Base-by-base conservation (phyloP, 2,329 filamentous ascomycete species). In the Neofusicoccum cordaticola region DNA sequence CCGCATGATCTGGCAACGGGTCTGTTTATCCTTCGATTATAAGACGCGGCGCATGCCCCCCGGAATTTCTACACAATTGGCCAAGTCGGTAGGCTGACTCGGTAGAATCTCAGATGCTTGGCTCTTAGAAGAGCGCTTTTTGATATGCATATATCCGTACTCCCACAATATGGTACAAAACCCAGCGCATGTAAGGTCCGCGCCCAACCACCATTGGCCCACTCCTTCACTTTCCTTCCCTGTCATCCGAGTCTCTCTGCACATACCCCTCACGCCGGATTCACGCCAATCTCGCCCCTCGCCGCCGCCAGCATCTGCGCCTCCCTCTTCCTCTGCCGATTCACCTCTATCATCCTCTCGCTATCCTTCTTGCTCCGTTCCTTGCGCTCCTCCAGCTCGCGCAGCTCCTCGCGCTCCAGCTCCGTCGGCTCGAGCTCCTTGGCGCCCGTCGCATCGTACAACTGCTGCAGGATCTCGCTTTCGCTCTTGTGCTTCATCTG, bases 381-480 rank as follows among this genome's bases (percentile, higher is more conserved):
- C 66, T 78, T 74, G 66, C 84, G 79, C 67, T 86, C 85, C 69
- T 85, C 81, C 13, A 91, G 71, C 69, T 85, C 82, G 68, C 78
- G 78, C 76, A 90, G 77, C 78, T 88, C 82, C 60, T 80, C 78
- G 65, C 81, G 71, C 69, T 93, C 90, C 71, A 88, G 83, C 2
- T 79, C 75, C 1, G 85, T 88, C 2, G 88, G 81, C 66, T 82
- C 71, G 1, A 93, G 74, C 27, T 79, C 73, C 31, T 80, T 76
- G 9, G 89, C 90, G 19, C 85, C 84, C 19, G 89, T 90, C 75
- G 87, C 81, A 65, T 80, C 78, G 44, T 92, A 74, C 62, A 93
- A 82, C 65, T 85, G 82, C 56, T 82, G 77, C 17, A 92, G 78
- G 66, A 93, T 93, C 41, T 86, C 81, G 2, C 82, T 79, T 48